phyloP scores from a whole-genome alignment of 2,329 filamentous ascomycete genomes.

The Albophoma yamanashiensis region DNA sequence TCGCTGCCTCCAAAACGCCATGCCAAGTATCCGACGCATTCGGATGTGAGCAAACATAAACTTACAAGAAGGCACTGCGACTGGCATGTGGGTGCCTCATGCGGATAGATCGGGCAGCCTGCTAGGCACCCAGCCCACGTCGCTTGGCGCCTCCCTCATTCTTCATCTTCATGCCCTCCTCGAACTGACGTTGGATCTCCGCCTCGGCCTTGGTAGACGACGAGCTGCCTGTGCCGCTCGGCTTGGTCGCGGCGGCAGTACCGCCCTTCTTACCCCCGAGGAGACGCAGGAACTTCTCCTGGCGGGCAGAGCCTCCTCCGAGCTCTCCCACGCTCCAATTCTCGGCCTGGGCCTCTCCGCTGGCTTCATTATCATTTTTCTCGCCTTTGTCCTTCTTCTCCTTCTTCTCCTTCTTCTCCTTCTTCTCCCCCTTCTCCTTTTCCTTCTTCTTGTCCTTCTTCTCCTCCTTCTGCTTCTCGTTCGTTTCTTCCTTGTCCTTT shows the following conservation, averaged over 20 bases:
- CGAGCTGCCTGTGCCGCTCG: slow-evolving; percentile 14
- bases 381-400: slow-evolving; percentile 6
- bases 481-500: neutral
- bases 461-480: slow-evolving; percentile 14
- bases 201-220: slow-evolving; percentile 32
- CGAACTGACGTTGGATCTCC: slow-evolving; percentile 47
- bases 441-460: slow-evolving; percentile 2
- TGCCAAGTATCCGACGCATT: neutral
- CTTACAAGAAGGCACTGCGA: neutral
- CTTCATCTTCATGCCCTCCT: slow-evolving; percentile 46
- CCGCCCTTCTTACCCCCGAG: slow-evolving; percentile 40
- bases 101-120: slow-evolving; percentile 4
- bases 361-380: slow-evolving; percentile 9
- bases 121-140: slow-evolving; percentile 43
- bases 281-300: slow-evolving; percentile 46
- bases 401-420: slow-evolving; percentile 3
- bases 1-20: neutral
- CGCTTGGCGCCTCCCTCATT: slow-evolving; percentile 36
- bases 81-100: neutral
- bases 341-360: slow-evolving; percentile 20
- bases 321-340: slow-evolving; percentile 44
- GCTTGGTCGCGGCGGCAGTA: slow-evolving; percentile 9
- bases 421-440: slow-evolving; percentile 4
- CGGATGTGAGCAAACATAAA: neutral
- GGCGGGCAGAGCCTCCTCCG: slow-evolving; percentile 37